Conservation (phyloP, 257 asterid genomes). For the Fraxinus americana region DNA sequence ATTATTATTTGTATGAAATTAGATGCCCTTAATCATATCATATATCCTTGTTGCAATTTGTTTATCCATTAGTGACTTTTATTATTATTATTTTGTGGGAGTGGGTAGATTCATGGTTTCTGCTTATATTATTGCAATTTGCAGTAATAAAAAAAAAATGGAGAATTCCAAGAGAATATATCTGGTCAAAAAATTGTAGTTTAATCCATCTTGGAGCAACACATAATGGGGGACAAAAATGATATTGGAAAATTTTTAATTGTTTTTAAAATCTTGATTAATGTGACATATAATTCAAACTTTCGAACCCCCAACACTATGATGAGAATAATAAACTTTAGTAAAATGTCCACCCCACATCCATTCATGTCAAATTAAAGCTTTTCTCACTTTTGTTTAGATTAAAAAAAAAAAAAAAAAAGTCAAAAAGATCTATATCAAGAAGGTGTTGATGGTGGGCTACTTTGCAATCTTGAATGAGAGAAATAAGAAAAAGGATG, state of each 20-base stretch:
- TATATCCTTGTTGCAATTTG: neutral
- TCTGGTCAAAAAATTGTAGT: neutral
- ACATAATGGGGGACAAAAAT: neutral
- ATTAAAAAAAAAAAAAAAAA: neutral
- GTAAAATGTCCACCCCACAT: conserved; percentile 9
- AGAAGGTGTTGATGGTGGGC: conserved; percentile 3
- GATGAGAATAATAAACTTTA: neutral
- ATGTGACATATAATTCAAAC: too few relatives aligned
- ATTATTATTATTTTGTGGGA: too few relatives aligned
- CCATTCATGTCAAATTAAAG: neutral
- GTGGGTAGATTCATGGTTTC: neutral
- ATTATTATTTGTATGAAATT: neutral
- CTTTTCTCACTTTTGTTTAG: conserved; percentile 4
- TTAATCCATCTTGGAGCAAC: neutral
- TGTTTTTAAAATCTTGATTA: neutral
- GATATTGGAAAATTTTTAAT: neutral
- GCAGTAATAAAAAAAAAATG: neutral
- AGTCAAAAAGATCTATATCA: conserved; percentile 8
- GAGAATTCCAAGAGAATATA: conserved; percentile 1
- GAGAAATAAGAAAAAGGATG: neutral
- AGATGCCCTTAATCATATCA: neutral
- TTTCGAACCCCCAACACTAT: neutral
- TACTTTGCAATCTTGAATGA: neutral
- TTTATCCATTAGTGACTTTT: neutral
- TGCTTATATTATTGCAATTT: neutral